Evolutionary conservation across 129 eudicot genomes (phyloP).

Genomic region (Centrapalus pauciflorus): DNA sequence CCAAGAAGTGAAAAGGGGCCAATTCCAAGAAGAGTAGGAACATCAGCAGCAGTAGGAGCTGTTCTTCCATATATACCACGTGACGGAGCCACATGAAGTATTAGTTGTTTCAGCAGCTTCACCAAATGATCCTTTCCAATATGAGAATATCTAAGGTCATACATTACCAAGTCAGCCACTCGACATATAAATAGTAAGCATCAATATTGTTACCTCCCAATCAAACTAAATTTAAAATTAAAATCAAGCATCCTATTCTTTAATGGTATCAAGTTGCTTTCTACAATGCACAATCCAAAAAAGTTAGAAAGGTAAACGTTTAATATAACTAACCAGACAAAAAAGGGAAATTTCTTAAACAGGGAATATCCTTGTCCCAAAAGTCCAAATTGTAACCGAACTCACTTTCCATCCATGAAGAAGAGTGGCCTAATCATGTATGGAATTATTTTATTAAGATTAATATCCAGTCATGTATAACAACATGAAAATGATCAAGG

Average conservation of each 20-base stretch:
- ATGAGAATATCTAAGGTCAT: constrained; percentile 63
- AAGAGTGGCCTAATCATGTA: not conserved
- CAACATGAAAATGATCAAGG: not conserved
- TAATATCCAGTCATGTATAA: not conserved
- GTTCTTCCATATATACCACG: constrained; percentile 41
- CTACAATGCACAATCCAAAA: not conserved
- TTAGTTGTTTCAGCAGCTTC: constrained; percentile 75
- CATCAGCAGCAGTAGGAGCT: constrained; percentile 91
- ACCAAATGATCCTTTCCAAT: constrained; percentile 88
- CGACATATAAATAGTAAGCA: too few relatives aligned
- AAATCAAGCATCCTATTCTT: not conserved
- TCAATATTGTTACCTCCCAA: not conserved
- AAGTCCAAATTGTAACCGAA: not conserved
- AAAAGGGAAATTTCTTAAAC: not conserved
- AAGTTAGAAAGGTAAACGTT: not conserved
- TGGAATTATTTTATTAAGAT: not conserved
- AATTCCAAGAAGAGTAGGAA: constrained; percentile 87
- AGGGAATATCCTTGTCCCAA: not conserved
- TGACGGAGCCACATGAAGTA: constrained; percentile 50
- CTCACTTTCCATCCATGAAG: not conserved
- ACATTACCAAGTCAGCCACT: constrained; percentile 13
- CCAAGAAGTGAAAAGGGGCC: constrained; percentile 83
- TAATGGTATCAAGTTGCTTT: not conserved
- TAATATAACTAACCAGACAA: not conserved
- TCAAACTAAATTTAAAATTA: not conserved